Evolutionary conservation across 306 rosid species (phyloP).

Genomic region (Quercus mongolica): DNA sequence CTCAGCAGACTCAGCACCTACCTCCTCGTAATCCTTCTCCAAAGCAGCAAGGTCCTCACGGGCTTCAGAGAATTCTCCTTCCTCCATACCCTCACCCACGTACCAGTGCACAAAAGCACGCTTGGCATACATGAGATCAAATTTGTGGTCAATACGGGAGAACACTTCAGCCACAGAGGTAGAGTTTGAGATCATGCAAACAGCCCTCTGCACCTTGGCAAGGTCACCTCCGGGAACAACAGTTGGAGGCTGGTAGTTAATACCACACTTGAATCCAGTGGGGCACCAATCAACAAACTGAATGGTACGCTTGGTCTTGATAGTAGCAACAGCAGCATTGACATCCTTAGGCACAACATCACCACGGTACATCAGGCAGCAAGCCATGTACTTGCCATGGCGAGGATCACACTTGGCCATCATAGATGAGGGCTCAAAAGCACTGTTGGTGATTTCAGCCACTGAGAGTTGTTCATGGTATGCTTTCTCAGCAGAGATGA

Average conservation of each 20-base stretch:
- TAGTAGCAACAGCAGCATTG: conserved; percentile 86
- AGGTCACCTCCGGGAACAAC: conserved; percentile 96
- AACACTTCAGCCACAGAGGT: conserved; percentile 96
- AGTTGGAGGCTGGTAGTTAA: conserved; percentile 91
- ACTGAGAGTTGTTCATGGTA: conserved; percentile 89
- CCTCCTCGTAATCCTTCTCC: conserved; percentile 93
- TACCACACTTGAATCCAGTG: conserved; percentile 92
- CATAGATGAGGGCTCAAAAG: conserved; percentile 93
- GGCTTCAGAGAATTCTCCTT: conserved; percentile 95
- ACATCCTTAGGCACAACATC: conserved; percentile 94
- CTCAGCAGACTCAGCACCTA: conserved; percentile 84
- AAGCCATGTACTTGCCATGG: conserved; percentile 93
- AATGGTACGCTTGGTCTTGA: conserved; percentile 87
- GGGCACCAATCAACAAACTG: conserved; percentile 98
- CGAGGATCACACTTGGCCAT: conserved; percentile 98
- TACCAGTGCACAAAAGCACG: conserved; percentile 96
- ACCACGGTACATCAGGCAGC: conserved; percentile 95
- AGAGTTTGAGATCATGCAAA: conserved; percentile 88
- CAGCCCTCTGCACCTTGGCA: conserved; percentile 92
- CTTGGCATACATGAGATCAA: conserved; percentile 91
- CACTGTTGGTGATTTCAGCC: conserved; percentile 91
- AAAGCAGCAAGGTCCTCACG: conserved; percentile 96
- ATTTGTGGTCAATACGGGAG: conserved; percentile 82
- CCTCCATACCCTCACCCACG: conserved; percentile 98
- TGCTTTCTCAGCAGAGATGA: conserved; percentile 83